Base-by-base conservation (phyloP, 768 basidiomycete genomes). In the Gloeopeniophorella convolvens region DNA sequence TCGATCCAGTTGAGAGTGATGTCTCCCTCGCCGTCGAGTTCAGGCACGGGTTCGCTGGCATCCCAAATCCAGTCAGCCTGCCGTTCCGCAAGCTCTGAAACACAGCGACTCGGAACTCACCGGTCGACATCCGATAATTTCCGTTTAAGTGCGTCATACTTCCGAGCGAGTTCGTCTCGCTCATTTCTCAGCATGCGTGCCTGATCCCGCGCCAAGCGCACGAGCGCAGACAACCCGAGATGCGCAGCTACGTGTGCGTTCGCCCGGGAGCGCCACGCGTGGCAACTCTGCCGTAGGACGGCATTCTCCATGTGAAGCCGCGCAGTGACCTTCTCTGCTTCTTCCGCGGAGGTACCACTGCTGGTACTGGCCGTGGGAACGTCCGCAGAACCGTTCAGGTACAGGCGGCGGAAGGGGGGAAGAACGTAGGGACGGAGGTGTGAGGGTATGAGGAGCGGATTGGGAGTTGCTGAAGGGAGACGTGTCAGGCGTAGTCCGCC, bases 331-430 rank as follows among this genome's bases (percentile, higher is more conserved):
- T 54, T 51, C 31, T 42, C 55, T 6, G 12, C 28, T 12, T 34
- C 52, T 21, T 42, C 45, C 23, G 35, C 21, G 21, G 41, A n/a
- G 18, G 26, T 16, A 16, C n/a, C n/a, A 15, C 20, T n/a, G 23
- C 23, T 28, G 20, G 33, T 41, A 13, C 13, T 15, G 6, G 21
- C 13, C 9, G 45, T 16, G 13, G 45, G 32, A 20, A 15, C 9
- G 12, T 45, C 45, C 20, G 32, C 1, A 8, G 40, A 8, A 2
- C 18, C 18, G 12, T 46, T 35, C 37, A 58, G n/a, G 27, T 58
- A 58, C 10, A 58, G 31, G 18, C 55, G 57, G 34, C 57, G 57
- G 40, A 58, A 46, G 5, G 57, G 50, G 1, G 57, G 26, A 9
- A 52, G 31, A 33, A 56, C 1, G 37, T 36, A 52, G 10, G 57